Conservation (phyloP, 2,329 filamentous ascomycete species). For the Sporothrix pallida region DNA sequence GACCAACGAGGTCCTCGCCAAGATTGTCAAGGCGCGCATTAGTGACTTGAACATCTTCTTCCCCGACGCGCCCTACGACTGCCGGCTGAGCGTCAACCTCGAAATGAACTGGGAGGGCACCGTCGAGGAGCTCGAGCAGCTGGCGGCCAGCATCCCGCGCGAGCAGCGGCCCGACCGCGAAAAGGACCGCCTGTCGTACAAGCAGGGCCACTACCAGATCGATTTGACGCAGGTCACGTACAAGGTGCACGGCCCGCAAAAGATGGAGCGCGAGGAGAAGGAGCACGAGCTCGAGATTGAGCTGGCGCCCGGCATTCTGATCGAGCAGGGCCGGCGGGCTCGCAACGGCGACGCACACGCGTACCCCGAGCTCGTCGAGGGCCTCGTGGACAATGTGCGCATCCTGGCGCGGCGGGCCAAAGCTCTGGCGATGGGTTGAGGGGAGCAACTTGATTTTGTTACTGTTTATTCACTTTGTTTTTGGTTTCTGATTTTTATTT, state of each 20-base stretch:
- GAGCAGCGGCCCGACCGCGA: constrained; percentile 65
- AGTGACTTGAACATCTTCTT: constrained; percentile 87
- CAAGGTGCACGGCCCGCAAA: constrained; percentile 44
- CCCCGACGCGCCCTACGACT: constrained; percentile 79
- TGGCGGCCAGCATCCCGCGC: constrained; percentile 47
- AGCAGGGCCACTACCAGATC: constrained; percentile 83
- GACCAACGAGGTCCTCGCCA: constrained; percentile 69
- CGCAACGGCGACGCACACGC: constrained; percentile 59
- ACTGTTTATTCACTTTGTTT: background rate
- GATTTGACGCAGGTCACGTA: constrained; percentile 88
- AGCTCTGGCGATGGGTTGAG: background rate
- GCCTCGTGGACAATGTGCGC: constrained; percentile 75
- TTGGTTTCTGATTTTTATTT: background rate
- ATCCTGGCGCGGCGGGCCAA: constrained; percentile 50
- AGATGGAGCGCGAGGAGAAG: constrained; percentile 57
- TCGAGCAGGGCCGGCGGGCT: constrained; percentile 68
- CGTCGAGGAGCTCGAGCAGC: constrained; percentile 59
- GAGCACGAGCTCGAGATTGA: constrained; percentile 85
- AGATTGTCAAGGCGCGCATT: constrained; percentile 91
- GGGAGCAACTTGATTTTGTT: too few relatives aligned
- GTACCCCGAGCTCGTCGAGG: constrained; percentile 72
- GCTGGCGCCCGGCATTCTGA: constrained; percentile 65
- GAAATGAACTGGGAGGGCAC: constrained; percentile 86
- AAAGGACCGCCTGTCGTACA: constrained; percentile 92
- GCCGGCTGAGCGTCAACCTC: constrained; percentile 90